phyloP scores from a whole-genome alignment of 1,139 yeast genomes.

The Lodderomyces orthopsilosis region DNA sequence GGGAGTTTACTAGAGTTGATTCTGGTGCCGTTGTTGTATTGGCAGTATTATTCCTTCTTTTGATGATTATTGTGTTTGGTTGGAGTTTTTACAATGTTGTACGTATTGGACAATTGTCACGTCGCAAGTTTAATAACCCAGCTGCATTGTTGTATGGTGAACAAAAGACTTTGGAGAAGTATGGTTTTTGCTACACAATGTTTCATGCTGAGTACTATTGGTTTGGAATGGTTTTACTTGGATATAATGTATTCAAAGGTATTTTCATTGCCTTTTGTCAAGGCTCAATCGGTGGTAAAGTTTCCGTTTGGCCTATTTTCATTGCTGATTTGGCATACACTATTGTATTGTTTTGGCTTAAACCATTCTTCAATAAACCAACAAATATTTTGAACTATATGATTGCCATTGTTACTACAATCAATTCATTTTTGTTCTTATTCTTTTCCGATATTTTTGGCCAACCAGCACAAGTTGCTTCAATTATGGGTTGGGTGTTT shows the following conservation, averaged over 20 bases:
- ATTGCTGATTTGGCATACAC: constrained; percentile 64
- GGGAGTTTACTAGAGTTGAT: constrained; percentile 71
- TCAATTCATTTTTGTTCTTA: constrained; percentile 70
- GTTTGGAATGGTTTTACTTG: constrained; percentile 63
- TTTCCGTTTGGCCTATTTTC: constrained; percentile 65
- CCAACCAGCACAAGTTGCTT: constrained; percentile 63
- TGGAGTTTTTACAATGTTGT: constrained; percentile 62
- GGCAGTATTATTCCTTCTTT: constrained; percentile 59
- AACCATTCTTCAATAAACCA: constrained; percentile 70
- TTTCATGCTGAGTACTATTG: constrained; percentile 70
- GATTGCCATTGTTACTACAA: constrained; percentile 60
- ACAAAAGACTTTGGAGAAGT: constrained; percentile 58
- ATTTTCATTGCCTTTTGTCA: constrained; percentile 69
- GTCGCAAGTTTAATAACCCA: constrained; percentile 57
- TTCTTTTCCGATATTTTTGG: constrained; percentile 73
- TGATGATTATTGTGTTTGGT: constrained; percentile 52
- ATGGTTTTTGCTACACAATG: constrained; percentile 82
- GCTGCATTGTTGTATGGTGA: constrained; percentile 79
- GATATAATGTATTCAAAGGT: constrained; percentile 56
- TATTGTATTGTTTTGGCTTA: constrained; percentile 50
- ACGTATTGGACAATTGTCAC: constrained; percentile 54
- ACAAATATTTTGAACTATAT: constrained; percentile 66
- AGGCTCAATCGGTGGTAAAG: constrained; percentile 50
- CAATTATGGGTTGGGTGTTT: constrained; percentile 80
- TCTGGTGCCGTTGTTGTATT: constrained; percentile 74